Conservation (phyloP, 805 yeast species). For the Yarrowia keelungensis region DNA sequence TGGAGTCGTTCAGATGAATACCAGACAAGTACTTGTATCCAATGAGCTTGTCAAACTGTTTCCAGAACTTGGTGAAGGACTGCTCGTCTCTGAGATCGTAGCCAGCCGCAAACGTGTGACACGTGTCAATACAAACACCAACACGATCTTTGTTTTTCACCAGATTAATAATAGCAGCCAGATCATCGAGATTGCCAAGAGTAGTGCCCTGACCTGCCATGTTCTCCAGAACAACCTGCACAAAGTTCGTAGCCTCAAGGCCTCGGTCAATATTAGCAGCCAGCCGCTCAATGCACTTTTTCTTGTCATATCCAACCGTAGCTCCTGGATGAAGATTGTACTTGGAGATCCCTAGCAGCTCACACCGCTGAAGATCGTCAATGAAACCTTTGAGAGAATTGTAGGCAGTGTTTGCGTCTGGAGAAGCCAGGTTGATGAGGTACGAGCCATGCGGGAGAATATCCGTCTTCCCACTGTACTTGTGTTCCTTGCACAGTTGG, state of each 20-base stretch:
- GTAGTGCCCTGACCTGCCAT: slow-evolving; percentile 98
- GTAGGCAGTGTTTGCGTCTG: slow-evolving; percentile 77
- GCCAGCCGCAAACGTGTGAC: slow-evolving; percentile 97
- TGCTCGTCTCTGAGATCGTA: slow-evolving; percentile 76
- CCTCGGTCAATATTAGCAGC: slow-evolving; percentile 85
- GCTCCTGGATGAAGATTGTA: slow-evolving; percentile 94
- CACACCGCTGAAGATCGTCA: slow-evolving; percentile 90
- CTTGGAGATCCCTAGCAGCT: slow-evolving; percentile 77
- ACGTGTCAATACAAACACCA: slow-evolving; percentile 97
- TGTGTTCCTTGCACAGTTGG: slow-evolving; percentile 61
- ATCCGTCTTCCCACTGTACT: slow-evolving; percentile 53
- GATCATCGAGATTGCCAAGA: slow-evolving; percentile 81
- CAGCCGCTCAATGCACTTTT: slow-evolving; percentile 66
- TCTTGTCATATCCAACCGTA: slow-evolving; percentile 72
- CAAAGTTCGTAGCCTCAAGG: slow-evolving; percentile 72
- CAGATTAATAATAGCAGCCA: slow-evolving; percentile 73
- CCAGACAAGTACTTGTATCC: slow-evolving; percentile 80
- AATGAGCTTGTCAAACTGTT: slow-evolving; percentile 70
- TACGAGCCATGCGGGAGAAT: slow-evolving; percentile 95
- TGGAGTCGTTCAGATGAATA: slow-evolving; percentile 91
- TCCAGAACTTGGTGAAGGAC: slow-evolving; percentile 72
- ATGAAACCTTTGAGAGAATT: slow-evolving; percentile 79
- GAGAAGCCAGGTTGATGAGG: slow-evolving; percentile 90
- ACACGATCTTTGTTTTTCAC: slow-evolving; percentile 82
- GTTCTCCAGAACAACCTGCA: slow-evolving; percentile 89